Percentiles rank a stretch among this genome's conserved stretches.
Evolutionary conservation across 1,139 yeast species (phyloP).

Genomic region (Suhomyces guaymorum): DNA sequence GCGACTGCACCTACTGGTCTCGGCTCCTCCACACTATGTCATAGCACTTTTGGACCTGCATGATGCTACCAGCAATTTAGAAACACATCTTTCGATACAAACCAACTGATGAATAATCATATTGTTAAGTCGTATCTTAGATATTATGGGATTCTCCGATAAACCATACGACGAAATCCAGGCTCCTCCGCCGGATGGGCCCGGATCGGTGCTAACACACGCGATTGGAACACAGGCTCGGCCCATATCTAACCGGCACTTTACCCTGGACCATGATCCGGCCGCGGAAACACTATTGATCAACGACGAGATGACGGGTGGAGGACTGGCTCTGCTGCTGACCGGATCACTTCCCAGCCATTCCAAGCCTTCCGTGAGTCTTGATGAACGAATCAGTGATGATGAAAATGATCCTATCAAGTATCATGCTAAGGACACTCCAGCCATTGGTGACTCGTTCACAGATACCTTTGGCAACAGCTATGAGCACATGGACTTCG

Average conservation of each 20-base stretch:
- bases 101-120: too few relatives aligned
- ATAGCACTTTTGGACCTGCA: too few relatives aligned
- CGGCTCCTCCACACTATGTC: too few relatives aligned
- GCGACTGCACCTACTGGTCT: too few relatives aligned
- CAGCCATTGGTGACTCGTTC: constrained; percentile 1
- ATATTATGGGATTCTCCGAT: too few relatives aligned
- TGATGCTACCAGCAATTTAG: too few relatives aligned
- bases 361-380: constrained; percentile 4
- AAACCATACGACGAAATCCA: too few relatives aligned
- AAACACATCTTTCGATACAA: too few relatives aligned
- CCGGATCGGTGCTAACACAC: constrained; percentile 4
- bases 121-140: too few relatives aligned
- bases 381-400: constrained; percentile 8
- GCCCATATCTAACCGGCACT: constrained; percentile 7
- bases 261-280: constrained; percentile 2
- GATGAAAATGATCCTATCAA: constrained; percentile 10
- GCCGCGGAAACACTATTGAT: background rate
- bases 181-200: constrained; percentile 3
- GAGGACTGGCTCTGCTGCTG: constrained; percentile 1
- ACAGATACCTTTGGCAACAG: constrained; percentile 37
- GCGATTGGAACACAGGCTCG: constrained; percentile 1
- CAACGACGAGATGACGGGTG: constrained; percentile 1
- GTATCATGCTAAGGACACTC: constrained; percentile 4
- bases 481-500: constrained; percentile 43
- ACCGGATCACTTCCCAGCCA: constrained; percentile 9